Percentiles rank a stretch among this genome's conserved stretches.
Evolutionary conservation across 2,329 filamentous ascomycete genomes (phyloP).

Genomic region (Colletotrichum higginsianum): DNA sequence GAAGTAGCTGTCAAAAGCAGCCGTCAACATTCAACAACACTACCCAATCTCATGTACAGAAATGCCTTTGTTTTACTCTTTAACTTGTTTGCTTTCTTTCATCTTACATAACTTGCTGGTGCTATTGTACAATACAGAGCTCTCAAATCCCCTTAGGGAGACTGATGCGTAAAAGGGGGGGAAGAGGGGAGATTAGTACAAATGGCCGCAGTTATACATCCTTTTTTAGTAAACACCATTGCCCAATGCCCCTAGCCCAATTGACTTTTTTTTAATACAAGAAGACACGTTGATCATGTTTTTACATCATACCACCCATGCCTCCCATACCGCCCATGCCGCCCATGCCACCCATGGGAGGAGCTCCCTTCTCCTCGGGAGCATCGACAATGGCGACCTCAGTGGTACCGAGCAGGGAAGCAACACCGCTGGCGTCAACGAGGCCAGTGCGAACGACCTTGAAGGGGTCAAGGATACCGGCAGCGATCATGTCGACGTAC

Average conservation of each 20-base stretch:
- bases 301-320: constrained; percentile 76
- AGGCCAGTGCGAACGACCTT: constrained; percentile 99
- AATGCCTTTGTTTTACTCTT: constrained; percentile 26
- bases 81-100: constrained; percentile 35
- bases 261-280: constrained; percentile 47
- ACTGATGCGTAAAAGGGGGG: constrained; percentile 34
- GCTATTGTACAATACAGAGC: constrained; percentile 44
- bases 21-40: constrained; percentile 12
- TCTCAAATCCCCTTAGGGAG: constrained; percentile 40
- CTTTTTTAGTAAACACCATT: constrained; percentile 62
- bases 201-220: constrained; percentile 54
- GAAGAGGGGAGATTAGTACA: constrained; percentile 43
- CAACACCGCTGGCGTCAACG: constrained; percentile 94
- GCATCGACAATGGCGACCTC: constrained; percentile 99
- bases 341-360: constrained; percentile 76
- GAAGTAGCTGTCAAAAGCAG: not conserved
- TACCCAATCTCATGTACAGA: constrained; percentile 7
- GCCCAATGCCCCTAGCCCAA: constrained; percentile 62
- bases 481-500: constrained; percentile 98
- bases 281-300: constrained; percentile 44
- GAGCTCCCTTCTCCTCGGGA: constrained; percentile 85
- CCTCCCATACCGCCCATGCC: constrained; percentile 71
- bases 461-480: constrained; percentile 98
- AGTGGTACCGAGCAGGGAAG: constrained; percentile 95
- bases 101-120: constrained; percentile 43